A percentile compares a stretch with the other conserved stretches of the same genome.
phyloP scores from a whole-genome alignment of 106 monocot genomes.

The Hemerocallis citrina region DNA sequence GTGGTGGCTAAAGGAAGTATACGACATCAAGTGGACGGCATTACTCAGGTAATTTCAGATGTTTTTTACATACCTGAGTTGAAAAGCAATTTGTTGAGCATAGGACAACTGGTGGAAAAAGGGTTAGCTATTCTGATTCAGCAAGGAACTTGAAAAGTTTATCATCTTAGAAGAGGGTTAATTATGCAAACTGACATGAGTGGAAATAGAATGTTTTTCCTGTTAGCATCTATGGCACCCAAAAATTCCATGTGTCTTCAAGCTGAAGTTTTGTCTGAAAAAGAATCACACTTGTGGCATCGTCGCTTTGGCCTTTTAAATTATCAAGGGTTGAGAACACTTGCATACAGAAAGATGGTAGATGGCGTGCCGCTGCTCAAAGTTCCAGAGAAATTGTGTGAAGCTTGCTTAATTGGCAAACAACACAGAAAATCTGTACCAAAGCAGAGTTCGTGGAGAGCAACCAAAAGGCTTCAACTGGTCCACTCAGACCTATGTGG shows the following conservation, averaged over 20 bases:
- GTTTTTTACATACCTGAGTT: neutral
- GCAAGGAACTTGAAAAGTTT: conserved; percentile 4
- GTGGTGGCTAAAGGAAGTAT: conserved; percentile 3
- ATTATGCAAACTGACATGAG: neutral
- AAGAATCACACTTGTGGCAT: neutral
- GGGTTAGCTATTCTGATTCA: conserved; percentile 2
- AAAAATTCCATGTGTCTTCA: conserved; percentile 3
- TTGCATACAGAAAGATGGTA: neutral
- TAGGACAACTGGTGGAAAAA: neutral
- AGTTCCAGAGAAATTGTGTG: neutral
- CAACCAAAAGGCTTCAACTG: neutral
- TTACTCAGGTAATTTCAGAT: conserved; percentile 2
- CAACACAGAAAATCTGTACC: neutral
- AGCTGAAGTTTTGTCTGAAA: neutral
- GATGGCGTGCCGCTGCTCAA: neutral
- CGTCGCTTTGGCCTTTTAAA: neutral
- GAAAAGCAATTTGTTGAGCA: neutral
- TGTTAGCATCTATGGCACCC: conserved; percentile 5
- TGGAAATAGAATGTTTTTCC: conserved; percentile 2
- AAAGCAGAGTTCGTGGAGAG: neutral
- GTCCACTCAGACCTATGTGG: conserved; percentile 1
- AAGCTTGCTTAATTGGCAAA: neutral
- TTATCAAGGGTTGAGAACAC: conserved; percentile 1
- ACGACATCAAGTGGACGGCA: neutral
- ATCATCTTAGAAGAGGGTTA: neutral